phyloP scores from a whole-genome alignment of 2,329 filamentous ascomycete genomes.

The Amauroascus niger region DNA sequence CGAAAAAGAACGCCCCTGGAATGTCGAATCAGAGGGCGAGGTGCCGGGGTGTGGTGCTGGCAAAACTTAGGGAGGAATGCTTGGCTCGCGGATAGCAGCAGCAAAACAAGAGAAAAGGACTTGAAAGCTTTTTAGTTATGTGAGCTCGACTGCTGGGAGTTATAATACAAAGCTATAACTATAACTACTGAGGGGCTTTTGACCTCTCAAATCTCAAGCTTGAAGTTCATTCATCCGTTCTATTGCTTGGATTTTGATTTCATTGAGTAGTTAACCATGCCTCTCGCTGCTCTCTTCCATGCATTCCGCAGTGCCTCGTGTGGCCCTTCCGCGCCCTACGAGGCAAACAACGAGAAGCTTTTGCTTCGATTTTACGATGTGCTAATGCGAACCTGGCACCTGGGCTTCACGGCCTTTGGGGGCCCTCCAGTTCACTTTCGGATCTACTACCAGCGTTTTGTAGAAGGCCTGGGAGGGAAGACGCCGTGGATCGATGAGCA shows the following conservation, averaged over 20 bases:
- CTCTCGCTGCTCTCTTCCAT: slow-evolving; percentile 13
- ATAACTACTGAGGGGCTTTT: too few relatives aligned
- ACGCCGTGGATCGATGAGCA: slow-evolving; percentile 60
- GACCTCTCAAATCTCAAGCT: too few relatives aligned
- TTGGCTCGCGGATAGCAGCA: not conserved
- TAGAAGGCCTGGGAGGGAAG: slow-evolving; percentile 39
- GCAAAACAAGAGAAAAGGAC: not conserved
- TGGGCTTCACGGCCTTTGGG: slow-evolving; percentile 57
- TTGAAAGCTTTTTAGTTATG: too few relatives aligned
- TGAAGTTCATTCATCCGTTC: too few relatives aligned
- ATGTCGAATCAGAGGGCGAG: not conserved
- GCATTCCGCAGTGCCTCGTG: slow-evolving; percentile 2
- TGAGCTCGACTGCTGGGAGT: too few relatives aligned
- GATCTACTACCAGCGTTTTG: slow-evolving; percentile 55
- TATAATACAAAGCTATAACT: too few relatives aligned
- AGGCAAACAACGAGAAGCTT: slow-evolving; percentile 24
- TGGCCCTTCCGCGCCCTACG: slow-evolving; percentile 12
- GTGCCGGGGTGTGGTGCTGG: not conserved
- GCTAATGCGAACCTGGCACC: slow-evolving; percentile 44
- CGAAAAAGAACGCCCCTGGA: too few relatives aligned
- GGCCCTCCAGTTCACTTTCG: slow-evolving; percentile 62
- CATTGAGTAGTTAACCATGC: slow-evolving; percentile 8
- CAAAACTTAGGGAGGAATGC: not conserved
- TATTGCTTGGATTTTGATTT: too few relatives aligned
- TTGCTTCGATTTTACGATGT: slow-evolving; percentile 27